These are phyloP conservation scores for Gaultheria prostrata DNA, from an alignment of 148 eudicot genomes.

Conservation along the genomic window DNA sequence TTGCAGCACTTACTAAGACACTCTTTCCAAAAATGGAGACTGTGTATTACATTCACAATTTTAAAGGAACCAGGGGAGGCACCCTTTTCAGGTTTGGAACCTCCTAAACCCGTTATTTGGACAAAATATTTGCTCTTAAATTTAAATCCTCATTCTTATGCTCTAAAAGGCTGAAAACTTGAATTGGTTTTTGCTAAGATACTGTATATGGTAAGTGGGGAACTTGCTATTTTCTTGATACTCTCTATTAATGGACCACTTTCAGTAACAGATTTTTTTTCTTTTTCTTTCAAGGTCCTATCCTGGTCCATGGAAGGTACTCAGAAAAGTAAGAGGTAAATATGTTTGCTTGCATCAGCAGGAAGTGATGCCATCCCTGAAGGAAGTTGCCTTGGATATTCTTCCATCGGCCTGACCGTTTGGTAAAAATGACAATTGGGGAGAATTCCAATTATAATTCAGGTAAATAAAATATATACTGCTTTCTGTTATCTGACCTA, in stretches of 20 bases:
- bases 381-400: slow-evolving; percentile 90
- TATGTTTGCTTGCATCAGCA: slow-evolving; percentile 71
- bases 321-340: slow-evolving; percentile 50
- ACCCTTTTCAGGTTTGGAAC: slow-evolving; percentile 80
- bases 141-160: neutral
- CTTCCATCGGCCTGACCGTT: slow-evolving; percentile 64
- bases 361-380: slow-evolving; percentile 81
- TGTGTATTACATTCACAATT: slow-evolving; percentile 94
- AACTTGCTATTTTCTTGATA: neutral
- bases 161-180: neutral
- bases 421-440: neutral
- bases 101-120: neutral
- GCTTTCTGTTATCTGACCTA: neutral
- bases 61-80: slow-evolving; percentile 85
- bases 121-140: neutral
- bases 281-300: slow-evolving; percentile 48
- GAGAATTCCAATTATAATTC: neutral
- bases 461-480: neutral
- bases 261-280: neutral
- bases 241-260: neutral
- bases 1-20: slow-evolving; percentile 71
- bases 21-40: slow-evolving; percentile 92
- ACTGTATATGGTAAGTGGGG: neutral
- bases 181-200: neutral
- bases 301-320: slow-evolving; percentile 94